Base-by-base conservation (phyloP, 176 grass and related monocot genomes). In the Carex littledalei region DNA sequence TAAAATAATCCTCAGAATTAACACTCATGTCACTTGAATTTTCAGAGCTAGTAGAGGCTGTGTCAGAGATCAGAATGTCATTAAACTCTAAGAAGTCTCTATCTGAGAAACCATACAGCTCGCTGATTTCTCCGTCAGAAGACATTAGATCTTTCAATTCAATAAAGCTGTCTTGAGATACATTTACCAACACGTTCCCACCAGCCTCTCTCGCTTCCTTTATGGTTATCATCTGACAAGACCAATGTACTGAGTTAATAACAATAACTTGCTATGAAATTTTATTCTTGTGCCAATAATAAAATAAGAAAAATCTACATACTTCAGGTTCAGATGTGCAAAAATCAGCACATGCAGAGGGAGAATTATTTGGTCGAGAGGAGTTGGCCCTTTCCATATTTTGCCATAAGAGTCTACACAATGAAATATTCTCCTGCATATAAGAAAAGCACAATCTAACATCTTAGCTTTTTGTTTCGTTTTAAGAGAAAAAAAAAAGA, bases 21-120 rank as follows among this genome's bases (percentile, higher is more conserved):
- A 78, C 39, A 76, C 87, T 91, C 64, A 81, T 67, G 35, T 39
- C 61, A 82, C 88, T 92, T 18, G 88, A 92, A 74, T 86, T 87
- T n/a, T 78, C 91, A 43, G 91, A 97, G 87, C 84, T 94, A 58
- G 89, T 87, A 64, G 91, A 86, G 22, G 81, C 84, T 11, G 78
- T 76, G 14, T 89, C 89, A 81, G 57, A 71, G 61, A 56, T 87
- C 55, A 87, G 67, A n/a, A 97, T 41, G 31, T 93, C 94, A 64
- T 91, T 83, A 9, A 93, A 15, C 75, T 97, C 91, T 67, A 92
- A 84, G 85, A 80, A 91, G 83, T 50, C 89, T 53, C 52, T 85
- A 53, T 64, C 63, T 45, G 79, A 68, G 41, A 87, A 64, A 87
- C 31, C 53, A 20, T 52, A 8, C 63, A 31, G 47, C 9, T 83